phyloP scores from a whole-genome alignment of 331 rosid genomes.

The Quercus phellos region DNA sequence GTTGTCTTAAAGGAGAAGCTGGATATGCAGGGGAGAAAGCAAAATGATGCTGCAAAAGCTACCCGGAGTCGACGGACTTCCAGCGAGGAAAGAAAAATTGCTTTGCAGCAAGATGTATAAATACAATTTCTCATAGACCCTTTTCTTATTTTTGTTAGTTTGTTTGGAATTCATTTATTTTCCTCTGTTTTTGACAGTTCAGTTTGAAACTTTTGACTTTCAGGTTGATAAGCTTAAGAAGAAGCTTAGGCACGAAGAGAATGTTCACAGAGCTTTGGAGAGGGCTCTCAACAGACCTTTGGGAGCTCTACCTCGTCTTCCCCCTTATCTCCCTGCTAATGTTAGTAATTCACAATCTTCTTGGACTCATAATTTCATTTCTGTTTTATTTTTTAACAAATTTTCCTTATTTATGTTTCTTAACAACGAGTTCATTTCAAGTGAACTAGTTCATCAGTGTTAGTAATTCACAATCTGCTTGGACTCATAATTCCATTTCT shows the following conservation, averaged over 20 bases:
- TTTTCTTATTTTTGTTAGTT: not conserved
- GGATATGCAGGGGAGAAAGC: conserved; percentile 51
- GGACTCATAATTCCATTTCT: not conserved
- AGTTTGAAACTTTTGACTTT: conserved; percentile 21
- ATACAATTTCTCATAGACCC: not conserved
- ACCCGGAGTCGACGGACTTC: conserved; percentile 35
- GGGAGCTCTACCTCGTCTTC: conserved; percentile 97
- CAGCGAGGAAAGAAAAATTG: conserved; percentile 52
- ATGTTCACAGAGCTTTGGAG: conserved; percentile 69
- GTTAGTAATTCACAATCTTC: conserved; percentile 44
- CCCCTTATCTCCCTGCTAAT: conserved; percentile 76
- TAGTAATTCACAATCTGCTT: conserved; percentile 27
- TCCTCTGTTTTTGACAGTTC: not conserved
- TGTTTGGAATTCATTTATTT: not conserved
- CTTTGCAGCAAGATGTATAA: conserved; percentile 79
- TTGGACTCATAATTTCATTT: not conserved
- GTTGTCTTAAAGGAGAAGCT: conserved; percentile 41
- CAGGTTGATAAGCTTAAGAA: conserved; percentile 91
- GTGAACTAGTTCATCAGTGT: conserved; percentile 25
- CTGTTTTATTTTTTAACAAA: not conserved
- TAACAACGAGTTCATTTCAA: not conserved
- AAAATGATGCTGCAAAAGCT: conserved; percentile 26
- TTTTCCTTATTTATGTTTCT: not conserved
- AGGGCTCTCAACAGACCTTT: conserved; percentile 89
- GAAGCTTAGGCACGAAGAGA: conserved; percentile 85